These are phyloP conservation scores for Staphylotrichum longicolle DNA, from an alignment of 495 filamentous ascomycete species.

Conservation along the genomic window DNA sequence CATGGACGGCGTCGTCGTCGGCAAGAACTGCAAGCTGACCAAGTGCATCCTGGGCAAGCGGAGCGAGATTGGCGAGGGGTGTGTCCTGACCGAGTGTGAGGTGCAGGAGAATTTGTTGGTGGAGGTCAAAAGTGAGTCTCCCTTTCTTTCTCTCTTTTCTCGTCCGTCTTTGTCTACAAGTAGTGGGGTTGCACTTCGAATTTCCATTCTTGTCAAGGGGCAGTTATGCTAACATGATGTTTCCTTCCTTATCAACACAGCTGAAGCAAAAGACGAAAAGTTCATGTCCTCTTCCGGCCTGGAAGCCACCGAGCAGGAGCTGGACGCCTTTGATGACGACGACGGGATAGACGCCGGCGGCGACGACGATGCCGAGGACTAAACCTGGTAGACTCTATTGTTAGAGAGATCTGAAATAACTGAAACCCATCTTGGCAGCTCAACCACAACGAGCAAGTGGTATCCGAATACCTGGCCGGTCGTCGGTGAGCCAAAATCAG, in stretches of 20 bases:
- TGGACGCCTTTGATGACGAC: constrained; percentile 39
- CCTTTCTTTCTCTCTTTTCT: background rate
- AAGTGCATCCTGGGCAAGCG: constrained; percentile 79
- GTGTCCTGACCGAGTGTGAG: constrained; percentile 78
- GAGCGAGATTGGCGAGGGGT: constrained; percentile 71
- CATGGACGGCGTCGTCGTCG: constrained; percentile 86
- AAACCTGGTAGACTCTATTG: constrained; percentile 1
- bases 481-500: background rate
- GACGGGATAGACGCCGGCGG: constrained; percentile 21
- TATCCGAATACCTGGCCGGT: too few relatives aligned
- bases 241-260: constrained; percentile 23
- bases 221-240: too few relatives aligned
- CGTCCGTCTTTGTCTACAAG: background rate
- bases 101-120: constrained; percentile 85
- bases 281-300: constrained; percentile 81
- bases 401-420: constrained; percentile 6
- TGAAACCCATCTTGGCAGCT: too few relatives aligned
- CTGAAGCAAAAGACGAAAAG: constrained; percentile 80
- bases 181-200: too few relatives aligned
- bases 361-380: constrained; percentile 5
- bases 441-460: too few relatives aligned
- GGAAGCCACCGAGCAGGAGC: constrained; percentile 57
- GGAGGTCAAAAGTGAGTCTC: constrained; percentile 65
- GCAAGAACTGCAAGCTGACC: constrained; percentile 69
- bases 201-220: background rate